Conservation (phyloP, 148 eudicot species). For the Silene conica region DNA sequence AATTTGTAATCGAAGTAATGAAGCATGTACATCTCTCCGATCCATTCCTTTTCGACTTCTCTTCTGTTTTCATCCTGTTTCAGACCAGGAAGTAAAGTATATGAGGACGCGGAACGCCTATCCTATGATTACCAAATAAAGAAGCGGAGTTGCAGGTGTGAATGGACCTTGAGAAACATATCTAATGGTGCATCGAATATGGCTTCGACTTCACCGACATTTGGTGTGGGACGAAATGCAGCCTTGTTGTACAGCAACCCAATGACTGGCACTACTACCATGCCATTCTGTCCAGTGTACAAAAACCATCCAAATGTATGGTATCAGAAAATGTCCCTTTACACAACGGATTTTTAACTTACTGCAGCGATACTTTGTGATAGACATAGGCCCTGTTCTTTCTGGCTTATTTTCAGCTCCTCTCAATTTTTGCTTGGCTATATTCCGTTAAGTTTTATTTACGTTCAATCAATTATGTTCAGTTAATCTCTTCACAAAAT, state of each 20-base stretch:
- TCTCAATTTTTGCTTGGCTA: too few species aligned
- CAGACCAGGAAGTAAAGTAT: neutral
- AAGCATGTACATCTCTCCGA: conserved; percentile 52
- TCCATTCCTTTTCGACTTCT: conserved; percentile 65
- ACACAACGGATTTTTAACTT: too few species aligned
- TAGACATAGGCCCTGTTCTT: too few species aligned
- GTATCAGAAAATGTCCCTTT: too few species aligned
- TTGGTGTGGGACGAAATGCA: conserved; percentile 51
- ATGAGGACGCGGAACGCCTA: too few species aligned
- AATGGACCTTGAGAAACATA: conserved; percentile 63
- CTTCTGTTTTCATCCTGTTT: conserved; percentile 66
- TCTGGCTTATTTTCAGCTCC: too few species aligned
- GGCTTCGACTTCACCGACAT: conserved; percentile 65
- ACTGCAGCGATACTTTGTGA: too few species aligned
- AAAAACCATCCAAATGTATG: neutral
- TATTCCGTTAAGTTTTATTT: too few species aligned
- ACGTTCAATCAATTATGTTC: too few species aligned
- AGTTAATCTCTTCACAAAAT: too few species aligned
- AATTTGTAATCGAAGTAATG: conserved; percentile 66
- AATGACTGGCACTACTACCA: conserved; percentile 64
- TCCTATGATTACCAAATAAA: neutral
- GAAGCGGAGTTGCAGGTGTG: neutral
- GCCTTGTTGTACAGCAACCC: conserved; percentile 53
- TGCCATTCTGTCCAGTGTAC: conserved; percentile 30
- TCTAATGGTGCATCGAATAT: conserved; percentile 77